Evolutionary conservation across 2,329 filamentous ascomycete genomes (phyloP), one percentile per base, ranked within the genome.

Genomic region (Trichoderma atrobrunneum): DNA sequence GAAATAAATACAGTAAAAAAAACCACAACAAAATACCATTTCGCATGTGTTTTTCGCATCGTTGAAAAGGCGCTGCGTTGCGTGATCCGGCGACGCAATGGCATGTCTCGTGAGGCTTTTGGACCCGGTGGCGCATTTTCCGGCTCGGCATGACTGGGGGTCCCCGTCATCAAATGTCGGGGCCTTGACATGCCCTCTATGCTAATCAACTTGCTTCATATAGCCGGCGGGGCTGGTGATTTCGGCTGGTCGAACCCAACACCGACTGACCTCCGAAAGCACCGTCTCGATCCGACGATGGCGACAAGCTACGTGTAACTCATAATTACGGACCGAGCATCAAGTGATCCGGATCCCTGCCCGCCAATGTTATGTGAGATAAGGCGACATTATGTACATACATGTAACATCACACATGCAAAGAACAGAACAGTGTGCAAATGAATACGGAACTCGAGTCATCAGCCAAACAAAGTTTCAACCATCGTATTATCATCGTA

Each of bases 221-320:
- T 65, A 51, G 30, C 39, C 65, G 65, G 54, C 56, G 56, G 65
- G 65, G 56, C 54, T 34, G 30, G 57, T 68, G 28, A 68, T 68
- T 48, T 60, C 65, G 66, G 66, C 66, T 70, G 57, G 48, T 48
- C n/a, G 57, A 48, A 48, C 66, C 66, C 66, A 54, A 70, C 57
- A 54, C 66, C 66, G 66, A 62, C 57, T 34, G 39, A 34, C 66
- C 66, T 61, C 66, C 66, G 66, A 43, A 43, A 68, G 48, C 48
- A 21, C n/a, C 48, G 48, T 24, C 48, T 54, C 48, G 48, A 54
- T 54, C 48, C 48, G 48, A 54, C 54, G 26, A 59, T 59, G 48
- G 54, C 26, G 54, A 59, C 54, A 59, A 54, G 48, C n/a, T 24
- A 54, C 48, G 21, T 60, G 28, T 30, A 39, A 30, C 34, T 62